Evolutionary conservation across 352 stramenopile genomes (phyloP).

Genomic region (Phytophthora sansomeana): DNA sequence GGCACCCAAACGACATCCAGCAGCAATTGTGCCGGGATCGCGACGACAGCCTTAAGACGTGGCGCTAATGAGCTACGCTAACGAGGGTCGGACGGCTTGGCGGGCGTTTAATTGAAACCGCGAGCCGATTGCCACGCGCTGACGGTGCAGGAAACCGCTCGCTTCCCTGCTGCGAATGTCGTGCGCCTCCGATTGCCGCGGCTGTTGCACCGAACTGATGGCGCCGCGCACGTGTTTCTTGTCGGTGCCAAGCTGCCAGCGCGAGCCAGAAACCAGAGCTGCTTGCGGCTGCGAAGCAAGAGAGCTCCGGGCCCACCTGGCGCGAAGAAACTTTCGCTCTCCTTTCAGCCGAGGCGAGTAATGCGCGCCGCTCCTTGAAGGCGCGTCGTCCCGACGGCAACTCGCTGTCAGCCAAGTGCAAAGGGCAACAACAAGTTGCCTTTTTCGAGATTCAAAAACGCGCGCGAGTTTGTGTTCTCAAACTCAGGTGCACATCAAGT

Average conservation of each 20-base stretch:
- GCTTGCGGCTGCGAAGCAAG: slow-evolving; percentile 16
- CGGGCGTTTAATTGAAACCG: slow-evolving; percentile 13
- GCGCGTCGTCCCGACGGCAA: slow-evolving; percentile 4
- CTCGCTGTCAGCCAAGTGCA: slow-evolving; percentile 15
- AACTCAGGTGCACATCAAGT: slow-evolving; percentile 22
- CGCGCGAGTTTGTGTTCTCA: slow-evolving; percentile 8
- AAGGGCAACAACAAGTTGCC: slow-evolving; percentile 26
- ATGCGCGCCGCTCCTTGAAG: slow-evolving; percentile 18
- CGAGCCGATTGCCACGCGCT: slow-evolving; percentile 9
- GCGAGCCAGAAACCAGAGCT: slow-evolving; percentile 33
- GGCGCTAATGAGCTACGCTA: not conserved
- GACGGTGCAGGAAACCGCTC: slow-evolving; percentile 1
- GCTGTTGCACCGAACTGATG: slow-evolving; percentile 30
- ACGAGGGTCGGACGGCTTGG: not conserved
- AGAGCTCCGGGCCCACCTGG: slow-evolving; percentile 23
- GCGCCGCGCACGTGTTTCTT: slow-evolving; percentile 28
- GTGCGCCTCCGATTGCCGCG: slow-evolving; percentile 15
- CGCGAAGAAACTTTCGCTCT: slow-evolving; percentile 19
- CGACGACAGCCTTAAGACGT: not conserved
- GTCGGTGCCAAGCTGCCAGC: slow-evolving; percentile 17
- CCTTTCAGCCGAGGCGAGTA: slow-evolving; percentile 21
- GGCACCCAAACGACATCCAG: not conserved
- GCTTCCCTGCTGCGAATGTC: not conserved
- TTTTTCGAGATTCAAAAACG: slow-evolving; percentile 18
- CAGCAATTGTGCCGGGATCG: not conserved